phyloP scores from a whole-genome alignment of 148 eudicot species.

The Arctostaphylos glauca region DNA sequence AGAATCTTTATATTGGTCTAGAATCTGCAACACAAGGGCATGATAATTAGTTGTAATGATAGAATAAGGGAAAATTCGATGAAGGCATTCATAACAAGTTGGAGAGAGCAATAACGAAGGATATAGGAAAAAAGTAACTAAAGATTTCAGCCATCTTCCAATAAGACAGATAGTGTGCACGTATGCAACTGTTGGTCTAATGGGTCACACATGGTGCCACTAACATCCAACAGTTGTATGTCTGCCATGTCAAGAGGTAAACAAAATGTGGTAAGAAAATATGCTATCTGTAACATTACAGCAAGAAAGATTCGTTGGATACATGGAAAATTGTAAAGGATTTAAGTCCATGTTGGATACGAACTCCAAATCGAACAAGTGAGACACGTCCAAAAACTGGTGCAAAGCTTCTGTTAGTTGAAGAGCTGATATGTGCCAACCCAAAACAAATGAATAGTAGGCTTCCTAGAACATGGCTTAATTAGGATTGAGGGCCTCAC shows the following conservation, averaged over 20 bases:
- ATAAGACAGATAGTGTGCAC: not conserved
- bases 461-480: not conserved
- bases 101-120: not conserved
- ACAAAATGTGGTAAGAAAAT: not conserved
- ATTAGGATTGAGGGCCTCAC: not conserved
- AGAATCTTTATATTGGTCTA: conserved; percentile 87
- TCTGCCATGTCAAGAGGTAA: not conserved
- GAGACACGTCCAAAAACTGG: not conserved
- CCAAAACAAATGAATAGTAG: not conserved
- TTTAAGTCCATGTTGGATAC: not conserved
- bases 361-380: not conserved
- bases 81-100: not conserved
- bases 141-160: not conserved
- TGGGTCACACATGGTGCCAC: not conserved
- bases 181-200: not conserved
- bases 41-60: conserved; percentile 2
- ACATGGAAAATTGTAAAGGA: not conserved
- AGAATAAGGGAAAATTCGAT: not conserved
- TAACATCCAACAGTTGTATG: not conserved
- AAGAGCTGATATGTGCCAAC: not conserved
- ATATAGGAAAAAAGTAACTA: conserved; percentile 9
- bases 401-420: not conserved
- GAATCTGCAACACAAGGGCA: conserved; percentile 46
- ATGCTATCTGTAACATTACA: not conserved
- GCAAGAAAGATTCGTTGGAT: not conserved